Evolutionary conservation across 2,329 filamentous ascomycete genomes (phyloP), one percentile per base, ranked within the genome.

Genomic region (Acarospora socialis): DNA sequence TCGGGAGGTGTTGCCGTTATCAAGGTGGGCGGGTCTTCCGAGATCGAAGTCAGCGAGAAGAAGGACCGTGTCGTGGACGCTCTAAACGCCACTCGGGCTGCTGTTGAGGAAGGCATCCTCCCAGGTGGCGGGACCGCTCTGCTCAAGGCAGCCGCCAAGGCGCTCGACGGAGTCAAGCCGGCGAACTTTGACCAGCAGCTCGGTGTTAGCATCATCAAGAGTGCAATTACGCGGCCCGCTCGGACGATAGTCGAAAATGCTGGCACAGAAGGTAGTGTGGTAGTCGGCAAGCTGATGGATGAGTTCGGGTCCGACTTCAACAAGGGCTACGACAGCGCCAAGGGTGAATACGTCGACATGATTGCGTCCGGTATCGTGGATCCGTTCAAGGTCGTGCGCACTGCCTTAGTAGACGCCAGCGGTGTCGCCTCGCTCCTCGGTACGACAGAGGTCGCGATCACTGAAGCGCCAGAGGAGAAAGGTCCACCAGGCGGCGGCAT

Each of bases 1-100:
- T 95, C 90, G 46, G 90, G 90, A 44, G 90, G 90, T 72, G 90
- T 98, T 50, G 90, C 90, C 49, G 90, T 98, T 63, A 95, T 98
- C 73, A 94, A 92, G 74, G 90, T 98, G 43, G 90, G 90, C 51
- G 90, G 90, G 59, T 73, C 86, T 43, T 95, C 87, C 43, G 90
- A 98, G 66, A 87, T 98, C 44, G 90, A 98, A 71, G 90, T 98
- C 36, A 80, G 86, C 47, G 90, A 98, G 76, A 98, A 98, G 83
- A 98, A 98, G 77, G 90, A 98, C 61, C 83, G 90, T 57, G 93
- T 95, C 51, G 90, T 98, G 41, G 90, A 98, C 63, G 90, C 90
- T 38, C 70, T 98, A 41, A 98, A 98, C 63, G 90, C 90, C 47
- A 98, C 90, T 45, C 87, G 90, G 50, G 90, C 90, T 48, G 90